Evolutionary conservation across 129 eudicot species (phyloP).

Genomic region (Lactuca saligna): DNA sequence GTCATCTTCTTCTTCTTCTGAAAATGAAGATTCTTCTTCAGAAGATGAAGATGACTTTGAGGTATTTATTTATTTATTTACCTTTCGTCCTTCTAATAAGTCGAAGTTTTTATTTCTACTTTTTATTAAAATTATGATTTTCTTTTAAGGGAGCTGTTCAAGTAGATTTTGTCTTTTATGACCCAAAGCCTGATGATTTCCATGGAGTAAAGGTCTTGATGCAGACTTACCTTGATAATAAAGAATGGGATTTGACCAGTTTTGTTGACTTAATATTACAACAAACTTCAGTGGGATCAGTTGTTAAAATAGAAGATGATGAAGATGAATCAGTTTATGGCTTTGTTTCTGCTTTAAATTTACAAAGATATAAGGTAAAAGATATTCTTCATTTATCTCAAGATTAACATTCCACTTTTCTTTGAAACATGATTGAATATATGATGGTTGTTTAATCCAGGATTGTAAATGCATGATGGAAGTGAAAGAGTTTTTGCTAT

Average conservation of each 20-base stretch:
- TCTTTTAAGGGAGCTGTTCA: slow-evolving; percentile 71
- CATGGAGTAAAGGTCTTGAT: slow-evolving; percentile 81
- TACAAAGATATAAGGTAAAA: slow-evolving; percentile 73
- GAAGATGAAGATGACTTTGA: slow-evolving; percentile 52
- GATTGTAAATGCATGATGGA: slow-evolving; percentile 62
- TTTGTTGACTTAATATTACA: slow-evolving; percentile 76
- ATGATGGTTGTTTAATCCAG: slow-evolving; percentile 32
- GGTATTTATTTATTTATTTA: slow-evolving; percentile 28
- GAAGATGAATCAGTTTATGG: slow-evolving; percentile 74
- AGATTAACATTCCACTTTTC: too few relatives aligned
- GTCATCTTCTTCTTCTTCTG: slow-evolving; percentile 29
- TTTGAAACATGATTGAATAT: neutral
- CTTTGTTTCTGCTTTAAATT: slow-evolving; percentile 68
- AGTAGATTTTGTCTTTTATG: slow-evolving; percentile 96
- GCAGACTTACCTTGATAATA: slow-evolving; percentile 68
- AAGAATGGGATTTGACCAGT: slow-evolving; percentile 78
- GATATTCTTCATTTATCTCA: slow-evolving; percentile 8
- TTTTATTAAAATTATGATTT: neutral
- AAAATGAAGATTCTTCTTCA: slow-evolving; percentile 40
- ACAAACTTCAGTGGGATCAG: slow-evolving; percentile 70
- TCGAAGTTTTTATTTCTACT: neutral
- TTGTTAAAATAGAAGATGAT: slow-evolving; percentile 45
- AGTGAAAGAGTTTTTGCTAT: slow-evolving; percentile 57
- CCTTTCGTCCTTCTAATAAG: neutral
- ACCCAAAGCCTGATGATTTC: slow-evolving; percentile 83